Conservation (phyloP, 163 green algal genomes). For the Scenedesmus sp. region DNA sequence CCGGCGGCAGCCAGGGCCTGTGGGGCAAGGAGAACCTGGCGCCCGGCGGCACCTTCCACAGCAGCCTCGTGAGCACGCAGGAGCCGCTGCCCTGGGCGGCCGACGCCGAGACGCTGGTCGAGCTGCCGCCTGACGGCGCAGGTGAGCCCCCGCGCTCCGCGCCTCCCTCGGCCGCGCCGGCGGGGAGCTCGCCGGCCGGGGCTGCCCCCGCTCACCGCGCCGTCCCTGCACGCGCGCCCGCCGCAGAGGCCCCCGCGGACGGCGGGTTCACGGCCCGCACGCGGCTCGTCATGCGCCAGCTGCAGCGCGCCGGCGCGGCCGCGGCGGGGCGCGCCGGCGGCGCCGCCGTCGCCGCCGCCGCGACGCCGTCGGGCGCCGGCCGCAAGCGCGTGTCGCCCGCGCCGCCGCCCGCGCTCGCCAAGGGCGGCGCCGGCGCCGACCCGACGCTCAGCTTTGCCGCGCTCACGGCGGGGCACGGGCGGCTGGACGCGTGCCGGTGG, state of each 20-base stretch:
- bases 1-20: too few species aligned
- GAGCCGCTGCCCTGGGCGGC: slow-evolving; percentile 25
- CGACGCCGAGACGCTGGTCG: slow-evolving; percentile 36
- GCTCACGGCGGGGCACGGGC: slow-evolving; percentile 12
- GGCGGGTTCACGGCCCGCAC: slow-evolving; percentile 43
- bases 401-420: neutral
- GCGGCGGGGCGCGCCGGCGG: slow-evolving; percentile 6
- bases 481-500: slow-evolving; percentile 48
- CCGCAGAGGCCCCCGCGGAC: neutral
- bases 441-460: slow-evolving; percentile 7
- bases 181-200: too few species aligned
- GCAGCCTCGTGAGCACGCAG: neutral
- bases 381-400: slow-evolving; percentile 17
- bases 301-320: slow-evolving; percentile 33
- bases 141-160: neutral
- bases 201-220: too few species aligned
- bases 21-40: slow-evolving; percentile 12
- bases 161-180: too few species aligned
- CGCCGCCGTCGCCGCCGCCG: neutral
- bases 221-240: too few species aligned
- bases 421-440: neutral
- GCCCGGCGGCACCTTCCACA: neutral
- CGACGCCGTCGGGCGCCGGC: neutral
- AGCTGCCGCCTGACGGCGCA: slow-evolving; percentile 16
- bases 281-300: slow-evolving; percentile 37